Conservation (phyloP, 371 early-diverging fungal species). For the Basidiobolus meristosporus region DNA sequence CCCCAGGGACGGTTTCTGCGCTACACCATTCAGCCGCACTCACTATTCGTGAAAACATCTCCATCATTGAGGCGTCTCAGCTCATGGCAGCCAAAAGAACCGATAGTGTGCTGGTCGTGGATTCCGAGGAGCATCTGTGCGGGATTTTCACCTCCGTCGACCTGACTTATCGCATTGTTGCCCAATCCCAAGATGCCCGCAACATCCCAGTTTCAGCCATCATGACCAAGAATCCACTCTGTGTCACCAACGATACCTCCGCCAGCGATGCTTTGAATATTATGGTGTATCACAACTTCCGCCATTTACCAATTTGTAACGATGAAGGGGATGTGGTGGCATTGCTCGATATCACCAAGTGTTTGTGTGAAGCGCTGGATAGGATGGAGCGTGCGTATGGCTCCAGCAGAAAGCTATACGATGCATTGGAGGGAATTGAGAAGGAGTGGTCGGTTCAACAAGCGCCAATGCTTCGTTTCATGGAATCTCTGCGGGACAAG, state of each 20-base stretch:
- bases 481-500: conserved; percentile 47
- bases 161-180: conserved; percentile 68
- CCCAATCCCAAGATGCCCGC: conserved; percentile 59
- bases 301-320: conserved; percentile 90
- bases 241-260: conserved; percentile 55
- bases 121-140: conserved; percentile 71
- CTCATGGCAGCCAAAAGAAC: conserved; percentile 96
- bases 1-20: conserved; percentile 70
- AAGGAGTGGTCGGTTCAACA: conserved; percentile 49
- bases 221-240: conserved; percentile 82
- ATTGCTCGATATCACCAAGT: conserved; percentile 85
- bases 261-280: conserved; percentile 86
- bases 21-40: conserved; percentile 71
- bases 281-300: conserved; percentile 84
- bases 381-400: conserved; percentile 87
- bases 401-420: conserved; percentile 67
- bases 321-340: conserved; percentile 87
- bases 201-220: conserved; percentile 66
- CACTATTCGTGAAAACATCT: conserved; percentile 70
- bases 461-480: conserved; percentile 31
- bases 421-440: conserved; percentile 86
- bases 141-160: conserved; percentile 88
- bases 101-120: conserved; percentile 84
- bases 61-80: conserved; percentile 84
- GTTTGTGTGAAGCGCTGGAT: conserved; percentile 84